Evolutionary conservation across 2,329 filamentous ascomycete genomes (phyloP), one percentile per base, ranked within the genome.

Genomic region (Lizonia empirigonia): DNA sequence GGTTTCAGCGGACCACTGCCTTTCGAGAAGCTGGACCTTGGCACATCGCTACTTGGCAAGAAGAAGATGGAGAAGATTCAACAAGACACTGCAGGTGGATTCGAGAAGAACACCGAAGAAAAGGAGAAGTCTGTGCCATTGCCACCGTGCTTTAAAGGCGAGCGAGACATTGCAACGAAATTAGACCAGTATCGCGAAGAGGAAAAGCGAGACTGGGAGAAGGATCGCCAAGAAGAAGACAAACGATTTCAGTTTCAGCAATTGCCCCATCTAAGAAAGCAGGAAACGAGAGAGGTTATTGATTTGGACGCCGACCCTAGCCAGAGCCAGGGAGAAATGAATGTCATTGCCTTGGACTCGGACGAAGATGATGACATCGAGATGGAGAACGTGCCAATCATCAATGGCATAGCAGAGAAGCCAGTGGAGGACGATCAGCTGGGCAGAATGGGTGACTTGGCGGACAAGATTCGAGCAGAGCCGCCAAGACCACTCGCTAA

Each of bases 1-100:
- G 75, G 72, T 3, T 89, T 96, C 65, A 84, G 84, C 58, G 93
- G 93, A 0, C 91, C 92, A 0, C 74, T 99, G 5, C 94, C 94
- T 0, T 99, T 99, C 65, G 91, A 96, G 62, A 93, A 82, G 41
- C 75, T 87, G 6, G 81, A 91, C 66, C 80, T 96, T 1, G 85
- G 88, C 35, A 86, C 83, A 42, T 86, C 83, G 27, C 72, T 77
- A 9, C 70, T 77, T 12, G 78, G 76, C 22, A 80, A 75, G 70
- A 82, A 77, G 71, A 82, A 77, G 61, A 80, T 76, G 76, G 77
- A 77, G 64, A 79, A 73, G 58, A 76, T 76, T 44, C 75, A 82
- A 50, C 77, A 82, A 44, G 80, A 83, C 5, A 71, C 77, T 53
- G 81, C 83, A 29, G 87, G 87, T 18, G 88, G 87, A 0, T 90